A percentile compares a stretch with the other conserved stretches of the same genome.
These are phyloP conservation scores for Basidiobolus heterosporus DNA, from an alignment of 371 early-diverging fungal genomes.

Conservation along the genomic window DNA sequence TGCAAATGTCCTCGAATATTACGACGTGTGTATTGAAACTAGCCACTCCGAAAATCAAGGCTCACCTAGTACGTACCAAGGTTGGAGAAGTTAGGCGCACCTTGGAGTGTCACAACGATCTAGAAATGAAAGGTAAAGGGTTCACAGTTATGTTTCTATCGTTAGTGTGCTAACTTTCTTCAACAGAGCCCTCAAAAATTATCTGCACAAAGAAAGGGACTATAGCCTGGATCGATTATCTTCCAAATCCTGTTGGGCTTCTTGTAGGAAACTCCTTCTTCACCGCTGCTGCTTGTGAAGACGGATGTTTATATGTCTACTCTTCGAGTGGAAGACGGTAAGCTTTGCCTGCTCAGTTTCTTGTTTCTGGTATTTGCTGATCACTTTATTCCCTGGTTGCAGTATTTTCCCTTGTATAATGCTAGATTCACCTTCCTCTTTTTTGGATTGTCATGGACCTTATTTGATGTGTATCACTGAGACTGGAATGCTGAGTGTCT, in stretches of 20 bases:
- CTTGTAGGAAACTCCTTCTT: slow-evolving; percentile 40
- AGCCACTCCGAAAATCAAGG: slow-evolving; percentile 29
- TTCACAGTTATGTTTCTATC: background rate
- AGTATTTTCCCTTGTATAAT: slow-evolving; percentile 48
- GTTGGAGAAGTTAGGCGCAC: slow-evolving; percentile 11
- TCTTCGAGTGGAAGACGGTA: slow-evolving; percentile 52
- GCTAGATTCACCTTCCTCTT: slow-evolving; percentile 43
- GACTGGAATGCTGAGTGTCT: slow-evolving; percentile 40
- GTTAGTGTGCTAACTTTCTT: background rate
- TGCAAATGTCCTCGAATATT: slow-evolving; percentile 9
- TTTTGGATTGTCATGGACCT: slow-evolving; percentile 29
- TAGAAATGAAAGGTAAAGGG: background rate
- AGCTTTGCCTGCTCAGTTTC: background rate
- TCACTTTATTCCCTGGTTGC: background rate
- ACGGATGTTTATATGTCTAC: slow-evolving; percentile 49
- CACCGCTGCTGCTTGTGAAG: slow-evolving; percentile 43
- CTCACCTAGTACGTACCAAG: slow-evolving; percentile 17
- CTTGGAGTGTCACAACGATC: slow-evolving; percentile 36
- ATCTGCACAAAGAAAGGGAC: slow-evolving; percentile 21
- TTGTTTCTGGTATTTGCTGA: background rate
- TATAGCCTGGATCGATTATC: slow-evolving; percentile 38
- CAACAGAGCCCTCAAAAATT: slow-evolving; percentile 21
- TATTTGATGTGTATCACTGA: slow-evolving; percentile 48
- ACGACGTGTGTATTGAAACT: slow-evolving; percentile 28
- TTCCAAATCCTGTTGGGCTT: slow-evolving; percentile 33